Evolutionary conservation across 805 yeast genomes (phyloP).

Genomic region (Candida maltosa): DNA sequence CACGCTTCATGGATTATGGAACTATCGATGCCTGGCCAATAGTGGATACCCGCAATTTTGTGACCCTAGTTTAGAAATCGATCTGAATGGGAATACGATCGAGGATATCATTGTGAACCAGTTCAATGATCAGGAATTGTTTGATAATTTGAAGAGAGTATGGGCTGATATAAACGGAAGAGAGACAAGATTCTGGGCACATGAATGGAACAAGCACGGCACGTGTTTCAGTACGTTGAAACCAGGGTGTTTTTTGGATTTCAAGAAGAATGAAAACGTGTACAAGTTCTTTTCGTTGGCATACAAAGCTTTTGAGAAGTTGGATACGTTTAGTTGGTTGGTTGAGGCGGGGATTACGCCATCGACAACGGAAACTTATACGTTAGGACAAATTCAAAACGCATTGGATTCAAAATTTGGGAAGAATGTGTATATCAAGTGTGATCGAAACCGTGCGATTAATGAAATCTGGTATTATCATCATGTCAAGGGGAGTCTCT

Average conservation of each 20-base stretch:
- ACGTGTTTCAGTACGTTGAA: constrained; percentile 83
- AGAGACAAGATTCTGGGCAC: constrained; percentile 76
- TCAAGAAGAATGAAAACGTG: constrained; percentile 30
- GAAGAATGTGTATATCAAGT: constrained; percentile 56
- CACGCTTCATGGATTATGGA: constrained; percentile 46
- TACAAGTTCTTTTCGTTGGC: constrained; percentile 51
- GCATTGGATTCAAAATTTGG: constrained; percentile 53
- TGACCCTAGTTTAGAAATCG: constrained; percentile 54
- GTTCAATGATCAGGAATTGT: constrained; percentile 48
- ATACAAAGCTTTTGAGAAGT: constrained; percentile 26
- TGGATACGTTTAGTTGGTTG: constrained; percentile 64
- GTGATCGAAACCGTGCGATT: constrained; percentile 45
- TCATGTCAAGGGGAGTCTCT: constrained; percentile 68
- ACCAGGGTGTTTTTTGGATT: constrained; percentile 60
- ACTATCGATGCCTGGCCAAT: constrained; percentile 53
- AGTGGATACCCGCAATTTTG: constrained; percentile 83
- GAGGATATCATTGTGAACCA: constrained; percentile 27
- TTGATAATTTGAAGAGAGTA: constrained; percentile 50
- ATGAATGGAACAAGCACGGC: constrained; percentile 92
- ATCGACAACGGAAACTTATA: constrained; percentile 52
- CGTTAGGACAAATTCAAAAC: constrained; percentile 49
- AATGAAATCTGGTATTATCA: constrained; percentile 81
- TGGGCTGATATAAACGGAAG: constrained; percentile 75
- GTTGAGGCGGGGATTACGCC: constrained; percentile 72
- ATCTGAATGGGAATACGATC: constrained; percentile 34